Conservation (phyloP, 305 asterid genomes). For the Fraxinus velutina region DNA sequence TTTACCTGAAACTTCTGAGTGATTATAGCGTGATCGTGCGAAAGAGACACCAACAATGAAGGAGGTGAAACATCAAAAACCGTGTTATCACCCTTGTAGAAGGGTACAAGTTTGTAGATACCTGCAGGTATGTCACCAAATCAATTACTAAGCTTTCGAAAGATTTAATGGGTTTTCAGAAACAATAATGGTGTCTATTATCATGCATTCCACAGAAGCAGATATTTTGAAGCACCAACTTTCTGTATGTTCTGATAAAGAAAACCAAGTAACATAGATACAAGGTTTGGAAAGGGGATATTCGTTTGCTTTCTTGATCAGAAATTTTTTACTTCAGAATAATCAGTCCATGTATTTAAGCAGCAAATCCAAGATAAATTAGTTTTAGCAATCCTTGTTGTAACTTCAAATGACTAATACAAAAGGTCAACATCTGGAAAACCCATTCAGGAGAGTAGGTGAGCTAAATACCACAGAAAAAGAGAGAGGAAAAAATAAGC, state of each 20-base stretch:
- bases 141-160: conserved; percentile 14
- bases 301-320: conserved; percentile 3
- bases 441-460: conserved; percentile 5
- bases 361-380: conserved; percentile 5
- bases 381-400: background rate
- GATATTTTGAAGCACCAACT: conserved; percentile 9
- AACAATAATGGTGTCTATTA: conserved; percentile 6
- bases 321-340: background rate
- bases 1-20: conserved; percentile 83
- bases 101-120: conserved; percentile 76
- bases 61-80: conserved; percentile 96
- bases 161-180: conserved; percentile 12
- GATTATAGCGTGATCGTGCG: conserved; percentile 67
- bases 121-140: conserved; percentile 50
- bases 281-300: conserved; percentile 7
- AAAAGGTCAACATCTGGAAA: conserved; percentile 2
- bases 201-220: conserved; percentile 8
- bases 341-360: conserved; percentile 10
- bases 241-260: background rate
- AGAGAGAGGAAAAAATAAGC: background rate
- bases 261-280: background rate
- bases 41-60: conserved; percentile 61
- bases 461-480: background rate
- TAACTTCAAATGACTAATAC: background rate
- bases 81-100: conserved; percentile 95